Evolutionary conservation across 2,329 filamentous ascomycete genomes (phyloP).

Genomic region (Arthrobotrys megalospora): DNA sequence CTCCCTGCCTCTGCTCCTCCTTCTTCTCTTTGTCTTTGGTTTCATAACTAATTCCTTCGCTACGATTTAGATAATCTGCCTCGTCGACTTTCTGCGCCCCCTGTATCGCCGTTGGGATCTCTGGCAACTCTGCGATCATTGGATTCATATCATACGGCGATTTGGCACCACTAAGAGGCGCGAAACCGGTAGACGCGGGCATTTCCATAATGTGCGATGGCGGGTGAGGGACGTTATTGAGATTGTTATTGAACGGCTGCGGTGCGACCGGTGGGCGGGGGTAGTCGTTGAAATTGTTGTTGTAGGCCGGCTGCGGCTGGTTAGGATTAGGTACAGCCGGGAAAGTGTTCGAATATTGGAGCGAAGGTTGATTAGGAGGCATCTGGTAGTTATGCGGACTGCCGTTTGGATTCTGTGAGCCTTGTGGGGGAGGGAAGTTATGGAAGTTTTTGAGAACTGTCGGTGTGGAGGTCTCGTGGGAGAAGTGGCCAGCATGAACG

Average conservation of each 20-base stretch:
- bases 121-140: constrained; percentile 49
- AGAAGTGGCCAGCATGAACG: neutral
- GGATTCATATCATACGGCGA: constrained; percentile 54
- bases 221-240: neutral
- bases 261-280: constrained; percentile 11
- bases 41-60: constrained; percentile 31
- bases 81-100: neutral
- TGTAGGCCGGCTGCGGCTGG: neutral
- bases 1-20: neutral
- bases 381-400: neutral
- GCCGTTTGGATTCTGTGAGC: neutral
- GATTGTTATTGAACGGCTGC: neutral
- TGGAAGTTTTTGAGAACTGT: constrained; percentile 3
- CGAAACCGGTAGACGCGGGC: constrained; percentile 45
- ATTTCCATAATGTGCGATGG: constrained; percentile 40
- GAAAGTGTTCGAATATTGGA: neutral
- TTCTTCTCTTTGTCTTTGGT: neutral
- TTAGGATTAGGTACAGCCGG: neutral
- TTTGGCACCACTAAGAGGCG: neutral
- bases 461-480: constrained; percentile 36
- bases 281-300: constrained; percentile 6
- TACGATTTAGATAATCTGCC: constrained; percentile 39
- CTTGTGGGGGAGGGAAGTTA: constrained; percentile 11
- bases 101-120: constrained; percentile 19
- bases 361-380: neutral